phyloP scores from a whole-genome alignment of 805 yeast genomes.

The Sugiyamaella chiloensis region DNA sequence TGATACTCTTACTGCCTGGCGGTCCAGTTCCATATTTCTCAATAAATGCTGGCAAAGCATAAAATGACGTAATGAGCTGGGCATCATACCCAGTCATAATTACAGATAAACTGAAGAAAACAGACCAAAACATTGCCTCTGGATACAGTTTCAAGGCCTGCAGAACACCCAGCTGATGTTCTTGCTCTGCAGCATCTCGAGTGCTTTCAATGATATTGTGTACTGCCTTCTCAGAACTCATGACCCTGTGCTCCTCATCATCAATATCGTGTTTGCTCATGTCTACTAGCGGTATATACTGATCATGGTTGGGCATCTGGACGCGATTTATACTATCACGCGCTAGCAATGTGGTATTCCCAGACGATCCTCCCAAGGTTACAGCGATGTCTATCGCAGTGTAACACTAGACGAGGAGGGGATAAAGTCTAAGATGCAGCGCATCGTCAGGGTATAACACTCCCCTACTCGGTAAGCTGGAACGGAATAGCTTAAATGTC shows the following conservation, averaged over 20 bases:
- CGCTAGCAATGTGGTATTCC: too few species aligned
- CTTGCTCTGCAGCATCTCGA: conserved; percentile 24
- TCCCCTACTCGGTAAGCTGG: too few species aligned
- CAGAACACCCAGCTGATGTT: conserved; percentile 29
- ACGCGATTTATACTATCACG: too few species aligned
- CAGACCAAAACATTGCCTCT: conserved; percentile 47
- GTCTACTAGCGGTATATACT: too few species aligned
- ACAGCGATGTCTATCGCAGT: too few species aligned
- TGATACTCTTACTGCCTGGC: conserved; percentile 19
- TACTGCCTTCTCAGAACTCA: conserved; percentile 12
- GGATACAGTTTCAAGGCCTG: conserved; percentile 43
- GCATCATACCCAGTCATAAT: conserved; percentile 52
- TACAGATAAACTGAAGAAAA: conserved; percentile 42
- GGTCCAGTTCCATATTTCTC: conserved; percentile 40
- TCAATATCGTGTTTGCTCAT: not conserved
- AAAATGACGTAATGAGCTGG: conserved; percentile 41
- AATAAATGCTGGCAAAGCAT: conserved; percentile 45
- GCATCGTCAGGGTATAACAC: too few species aligned
- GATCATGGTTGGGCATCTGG: too few species aligned
- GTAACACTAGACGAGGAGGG: too few species aligned
- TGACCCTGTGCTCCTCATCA: conserved; percentile 1
- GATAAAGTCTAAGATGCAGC: too few species aligned
- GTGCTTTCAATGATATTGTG: conserved; percentile 20
- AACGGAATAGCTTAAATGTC: too few species aligned
- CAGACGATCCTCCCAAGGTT: too few species aligned